Percentiles rank a stretch among this genome's conserved stretches.
Conservation (phyloP, 345 rosid genomes). For the Leavenworthia alabamica region DNA sequence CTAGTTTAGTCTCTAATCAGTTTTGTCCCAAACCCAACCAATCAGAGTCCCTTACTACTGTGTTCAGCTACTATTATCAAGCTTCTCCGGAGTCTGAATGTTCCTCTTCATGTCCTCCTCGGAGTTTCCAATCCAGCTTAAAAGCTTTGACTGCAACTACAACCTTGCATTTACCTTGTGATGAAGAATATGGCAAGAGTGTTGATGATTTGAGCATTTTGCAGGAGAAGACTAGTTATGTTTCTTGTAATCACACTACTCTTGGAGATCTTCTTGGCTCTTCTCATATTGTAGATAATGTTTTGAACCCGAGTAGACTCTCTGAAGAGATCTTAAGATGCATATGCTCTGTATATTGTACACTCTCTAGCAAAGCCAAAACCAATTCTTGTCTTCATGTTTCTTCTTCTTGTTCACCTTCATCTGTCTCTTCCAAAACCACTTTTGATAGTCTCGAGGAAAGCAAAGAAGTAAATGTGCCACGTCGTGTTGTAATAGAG, state of each 20-base stretch:
- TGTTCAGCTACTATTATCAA: conserved; percentile 29
- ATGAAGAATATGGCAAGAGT: neutral
- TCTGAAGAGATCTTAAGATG: conserved; percentile 74
- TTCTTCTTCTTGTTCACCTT: conserved; percentile 45
- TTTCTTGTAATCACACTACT: conserved; percentile 53
- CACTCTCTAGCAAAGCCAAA: conserved; percentile 37
- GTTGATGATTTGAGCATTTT: conserved; percentile 1
- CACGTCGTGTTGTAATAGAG: conserved; percentile 40
- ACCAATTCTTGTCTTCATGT: conserved; percentile 24
- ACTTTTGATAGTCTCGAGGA: conserved; percentile 46
- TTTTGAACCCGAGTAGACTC: conserved; percentile 49
- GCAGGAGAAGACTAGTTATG: conserved; percentile 37
- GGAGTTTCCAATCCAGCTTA: conserved; percentile 34
- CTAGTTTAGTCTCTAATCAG: conserved; percentile 23
- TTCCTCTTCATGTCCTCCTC: conserved; percentile 34
- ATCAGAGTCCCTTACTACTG: conserved; percentile 15
- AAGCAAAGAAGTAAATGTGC: conserved; percentile 33
- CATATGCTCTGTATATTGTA: conserved; percentile 69
- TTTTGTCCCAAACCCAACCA: conserved; percentile 29
- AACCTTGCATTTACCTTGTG: neutral
- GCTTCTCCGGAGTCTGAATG: conserved; percentile 40
- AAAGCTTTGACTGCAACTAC: conserved; percentile 31
- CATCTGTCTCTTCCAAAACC: conserved; percentile 61
- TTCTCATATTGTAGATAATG: conserved; percentile 27
- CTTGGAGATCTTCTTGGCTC: conserved; percentile 70